phyloP scores from a whole-genome alignment of 176 grass and related monocot genomes.

The Triticum urartu region DNA sequence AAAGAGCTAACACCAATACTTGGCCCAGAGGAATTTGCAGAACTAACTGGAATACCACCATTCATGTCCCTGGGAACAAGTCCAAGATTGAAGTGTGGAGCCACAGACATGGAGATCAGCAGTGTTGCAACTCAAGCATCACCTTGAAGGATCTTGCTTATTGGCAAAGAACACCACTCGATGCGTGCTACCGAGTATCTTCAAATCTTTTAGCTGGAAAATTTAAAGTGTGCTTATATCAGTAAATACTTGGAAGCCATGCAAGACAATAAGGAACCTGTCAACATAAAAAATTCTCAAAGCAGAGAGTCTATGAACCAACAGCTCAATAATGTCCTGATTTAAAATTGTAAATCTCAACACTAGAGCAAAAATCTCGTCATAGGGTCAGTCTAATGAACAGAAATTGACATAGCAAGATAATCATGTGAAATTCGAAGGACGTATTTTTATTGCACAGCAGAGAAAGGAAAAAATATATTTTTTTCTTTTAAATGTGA shows the following conservation, averaged over 20 bases:
- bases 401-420: not conserved
- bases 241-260: not conserved
- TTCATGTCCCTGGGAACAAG: slow-evolving; percentile 56
- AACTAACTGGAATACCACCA: slow-evolving; percentile 44
- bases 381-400: not conserved
- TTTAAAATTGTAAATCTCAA: not conserved
- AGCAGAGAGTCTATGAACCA: not conserved
- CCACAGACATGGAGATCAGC: slow-evolving; percentile 48
- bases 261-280: not conserved
- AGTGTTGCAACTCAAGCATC: slow-evolving; percentile 37
- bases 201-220: not conserved
- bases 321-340: not conserved
- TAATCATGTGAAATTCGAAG: not conserved
- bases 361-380: not conserved
- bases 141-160: slow-evolving; percentile 26
- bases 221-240: not conserved
- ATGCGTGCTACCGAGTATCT: not conserved
- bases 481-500: not conserved
- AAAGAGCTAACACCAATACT: slow-evolving; percentile 87
- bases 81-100: slow-evolving; percentile 46
- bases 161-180: not conserved
- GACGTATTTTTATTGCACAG: not conserved
- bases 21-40: slow-evolving; percentile 74
- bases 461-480: not conserved
- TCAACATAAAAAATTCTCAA: not conserved